Percentiles rank a stretch among this genome's conserved stretches.
Conservation (phyloP, 2,329 filamentous ascomycete genomes). For the Aureobasidium sp. region DNA sequence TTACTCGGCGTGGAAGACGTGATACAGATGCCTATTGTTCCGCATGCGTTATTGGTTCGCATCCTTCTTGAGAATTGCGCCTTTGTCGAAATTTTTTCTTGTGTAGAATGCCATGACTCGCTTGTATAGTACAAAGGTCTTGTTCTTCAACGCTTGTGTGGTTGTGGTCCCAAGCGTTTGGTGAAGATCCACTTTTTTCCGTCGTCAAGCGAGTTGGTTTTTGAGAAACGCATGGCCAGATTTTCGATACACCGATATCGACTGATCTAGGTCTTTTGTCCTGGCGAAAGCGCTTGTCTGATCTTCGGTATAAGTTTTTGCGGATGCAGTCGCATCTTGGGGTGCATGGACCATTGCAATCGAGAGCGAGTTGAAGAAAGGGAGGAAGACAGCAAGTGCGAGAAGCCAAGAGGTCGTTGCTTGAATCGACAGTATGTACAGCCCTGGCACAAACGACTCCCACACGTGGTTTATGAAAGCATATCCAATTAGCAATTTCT, state of each 20-base stretch:
- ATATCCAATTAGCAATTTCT: neutral
- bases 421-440: neutral
- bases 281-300: neutral
- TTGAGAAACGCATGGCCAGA: neutral
- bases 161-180: neutral
- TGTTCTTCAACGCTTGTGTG: conserved; percentile 1
- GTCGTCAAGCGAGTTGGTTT: neutral
- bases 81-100: neutral
- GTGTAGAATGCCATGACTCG: neutral
- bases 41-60: too few species aligned
- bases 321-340: neutral
- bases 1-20: conserved; percentile 9
- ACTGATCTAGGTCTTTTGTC: neutral
- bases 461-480: neutral
- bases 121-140: neutral
- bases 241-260: neutral
- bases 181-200: neutral
- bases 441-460: neutral
- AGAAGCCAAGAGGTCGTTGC: neutral
- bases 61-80: neutral
- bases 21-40: neutral
- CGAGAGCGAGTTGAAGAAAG: neutral
- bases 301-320: neutral
- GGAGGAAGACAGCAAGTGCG: neutral
- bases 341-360: neutral